Evolutionary conservation across 164 flowering plant species (phyloP).

Genomic region (Kingdonia uniflora): DNA sequence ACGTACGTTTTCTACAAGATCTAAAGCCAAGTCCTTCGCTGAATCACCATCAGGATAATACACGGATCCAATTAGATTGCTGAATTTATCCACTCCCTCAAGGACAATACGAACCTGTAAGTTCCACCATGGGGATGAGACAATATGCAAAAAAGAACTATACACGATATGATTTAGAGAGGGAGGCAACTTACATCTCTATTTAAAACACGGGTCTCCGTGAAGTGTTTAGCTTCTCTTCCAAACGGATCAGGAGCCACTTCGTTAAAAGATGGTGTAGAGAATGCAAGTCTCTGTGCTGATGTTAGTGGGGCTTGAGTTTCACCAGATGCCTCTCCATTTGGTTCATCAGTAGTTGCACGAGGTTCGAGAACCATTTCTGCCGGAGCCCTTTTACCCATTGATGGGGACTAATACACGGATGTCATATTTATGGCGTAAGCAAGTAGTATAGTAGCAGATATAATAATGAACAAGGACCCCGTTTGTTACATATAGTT

Average conservation of each 20-base stretch:
- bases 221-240: conserved; percentile 84
- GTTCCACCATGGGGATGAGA: conserved; percentile 13
- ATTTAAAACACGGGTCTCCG: conserved; percentile 71
- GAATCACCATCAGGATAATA: conserved; percentile 86
- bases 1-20: conserved; percentile 83
- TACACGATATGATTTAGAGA: too few species aligned
- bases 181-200: conserved; percentile 62
- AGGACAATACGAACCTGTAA: conserved; percentile 86
- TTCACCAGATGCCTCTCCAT: conserved; percentile 59
- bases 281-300: conserved; percentile 77
- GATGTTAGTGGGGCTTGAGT: conserved; percentile 60
- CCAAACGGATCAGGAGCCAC: conserved; percentile 65
- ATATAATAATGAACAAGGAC: too few species aligned
- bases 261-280: conserved; percentile 47
- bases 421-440: background rate
- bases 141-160: conserved; percentile 6
- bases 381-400: conserved; percentile 55
- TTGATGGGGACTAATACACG: conserved; percentile 48
- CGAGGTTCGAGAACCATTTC: conserved; percentile 40
- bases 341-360: conserved; percentile 31
- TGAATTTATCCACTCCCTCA: conserved; percentile 90
- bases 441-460: too few species aligned
- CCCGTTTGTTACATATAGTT: too few species aligned
- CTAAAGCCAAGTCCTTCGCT: conserved; percentile 81
- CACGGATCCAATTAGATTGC: conserved; percentile 83